These are phyloP conservation scores for Acer saccharum DNA, from an alignment of 345 rosid genomes.

Conservation along the genomic window DNA sequence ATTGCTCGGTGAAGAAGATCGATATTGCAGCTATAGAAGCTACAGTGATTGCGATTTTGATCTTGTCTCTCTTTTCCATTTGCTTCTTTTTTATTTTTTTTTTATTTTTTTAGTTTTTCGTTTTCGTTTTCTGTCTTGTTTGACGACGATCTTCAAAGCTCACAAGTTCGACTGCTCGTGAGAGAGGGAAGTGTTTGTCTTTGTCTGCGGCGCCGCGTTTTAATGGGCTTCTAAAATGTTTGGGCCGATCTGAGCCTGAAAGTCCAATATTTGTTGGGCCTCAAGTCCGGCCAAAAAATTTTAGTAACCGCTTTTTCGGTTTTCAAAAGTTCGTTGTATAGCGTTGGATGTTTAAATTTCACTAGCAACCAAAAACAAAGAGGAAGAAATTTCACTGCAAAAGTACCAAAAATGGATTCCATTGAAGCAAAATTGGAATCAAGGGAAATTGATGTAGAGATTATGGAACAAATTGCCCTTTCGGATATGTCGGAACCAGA, in stretches of 20 bases:
- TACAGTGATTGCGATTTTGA: slow-evolving; percentile 44
- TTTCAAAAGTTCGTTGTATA: slow-evolving; percentile 24
- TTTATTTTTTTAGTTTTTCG: neutral
- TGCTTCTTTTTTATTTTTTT: neutral
- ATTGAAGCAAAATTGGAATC: slow-evolving; percentile 5
- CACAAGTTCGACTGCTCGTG: neutral
- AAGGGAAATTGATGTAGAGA: slow-evolving; percentile 10
- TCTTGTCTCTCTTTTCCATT: slow-evolving; percentile 47
- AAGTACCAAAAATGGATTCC: slow-evolving; percentile 2
- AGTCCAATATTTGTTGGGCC: neutral
- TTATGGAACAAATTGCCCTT: slow-evolving; percentile 21
- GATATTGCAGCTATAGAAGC: slow-evolving; percentile 58
- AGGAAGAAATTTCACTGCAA: neutral
- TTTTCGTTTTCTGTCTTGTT: neutral
- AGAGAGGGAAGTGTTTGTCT: neutral
- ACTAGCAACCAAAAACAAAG: neutral
- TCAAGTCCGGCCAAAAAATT: neutral
- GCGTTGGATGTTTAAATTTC: neutral
- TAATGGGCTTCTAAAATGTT: neutral
- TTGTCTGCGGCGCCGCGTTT: neutral
- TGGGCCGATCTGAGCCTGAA: neutral
- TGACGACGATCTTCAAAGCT: neutral
- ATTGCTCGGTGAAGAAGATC: slow-evolving; percentile 40
- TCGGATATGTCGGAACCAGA: slow-evolving; percentile 13
- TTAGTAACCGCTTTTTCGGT: slow-evolving; percentile 29